Base-by-base conservation (phyloP, 768 basidiomycete species). In the Pleurotus djamor region DNA sequence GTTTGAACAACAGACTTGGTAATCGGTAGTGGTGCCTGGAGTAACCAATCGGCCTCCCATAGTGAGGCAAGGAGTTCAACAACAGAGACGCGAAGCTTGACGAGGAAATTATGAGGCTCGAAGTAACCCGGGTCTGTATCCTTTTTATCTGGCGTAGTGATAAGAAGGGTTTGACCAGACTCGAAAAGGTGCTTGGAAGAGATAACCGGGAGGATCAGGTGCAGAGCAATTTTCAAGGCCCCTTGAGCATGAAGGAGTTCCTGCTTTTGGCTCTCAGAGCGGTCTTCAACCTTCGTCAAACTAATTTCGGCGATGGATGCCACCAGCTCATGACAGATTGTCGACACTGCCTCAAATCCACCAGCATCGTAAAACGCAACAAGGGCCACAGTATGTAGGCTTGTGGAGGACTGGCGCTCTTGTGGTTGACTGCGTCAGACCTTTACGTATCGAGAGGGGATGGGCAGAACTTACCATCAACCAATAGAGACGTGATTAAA, bases 11-110 rank as follows among this genome's bases (percentile, higher is more conserved):
- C 85, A 34, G 85, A 84, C 68, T 87, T 87, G 69, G 84, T 87
- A 59, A 96, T 80, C 56, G 84, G 82, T 14, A 91, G 74, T 4
- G 94, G 94, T 0, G 90, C 85, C 4, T 83, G 80, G 28, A 84
- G 76, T 0, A 98, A 78, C 96, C 96, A 98, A 1, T 82, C 67
- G 3, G 94, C 84, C 58, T 87, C 81, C 97, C 97, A 98, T 16
- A 95, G 77, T 5, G 79, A 78, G 33, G 75, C 78, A 12, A 92
- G 65, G 10, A 91, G 69, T 0, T 94, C 92, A 17, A 94, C 73
- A 17, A 87, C 78, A 1, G 84, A 80, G 33, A 86, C 72, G 38
- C 97, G 87, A 60, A 96, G 76, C 60, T 81, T 85, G 63, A 98
- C 88, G 52, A 98, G 82, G 71, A 97, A 92, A 67, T 92, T 90